A percentile compares a stretch with the other conserved stretches of the same genome.
Evolutionary conservation across 2,329 filamentous ascomycete genomes (phyloP).

Genomic region (Didymella arachidicola): DNA sequence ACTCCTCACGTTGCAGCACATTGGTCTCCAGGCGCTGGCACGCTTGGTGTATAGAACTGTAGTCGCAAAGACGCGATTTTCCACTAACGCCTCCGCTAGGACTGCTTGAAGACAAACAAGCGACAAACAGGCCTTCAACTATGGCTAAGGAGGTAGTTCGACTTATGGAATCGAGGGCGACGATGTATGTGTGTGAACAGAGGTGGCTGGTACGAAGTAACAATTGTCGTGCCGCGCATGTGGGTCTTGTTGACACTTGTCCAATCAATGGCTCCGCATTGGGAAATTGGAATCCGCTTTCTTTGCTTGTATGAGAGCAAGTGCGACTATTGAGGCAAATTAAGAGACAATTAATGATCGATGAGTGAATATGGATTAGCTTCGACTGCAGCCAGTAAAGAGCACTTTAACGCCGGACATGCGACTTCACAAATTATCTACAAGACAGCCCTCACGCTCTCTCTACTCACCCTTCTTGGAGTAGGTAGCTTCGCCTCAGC

Average conservation of each 20-base stretch:
- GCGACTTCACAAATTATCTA: constrained; percentile 3
- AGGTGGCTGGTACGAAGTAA: background rate
- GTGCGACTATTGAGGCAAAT: background rate
- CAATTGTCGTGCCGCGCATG: background rate
- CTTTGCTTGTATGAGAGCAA: background rate
- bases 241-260: background rate
- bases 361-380: background rate
- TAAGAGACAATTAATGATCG: background rate
- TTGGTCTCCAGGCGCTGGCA: background rate
- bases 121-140: too few relatives aligned
- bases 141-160: background rate
- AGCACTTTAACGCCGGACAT: background rate
- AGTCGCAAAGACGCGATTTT: background rate
- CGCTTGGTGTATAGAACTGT: too few relatives aligned
- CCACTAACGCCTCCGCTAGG: background rate
- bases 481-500: constrained; percentile 6
- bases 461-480: constrained; percentile 6
- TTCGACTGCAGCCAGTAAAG: background rate
- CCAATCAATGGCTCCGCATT: background rate
- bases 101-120: too few relatives aligned
- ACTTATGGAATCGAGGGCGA: background rate
- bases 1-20: background rate
- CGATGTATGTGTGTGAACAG: background rate
- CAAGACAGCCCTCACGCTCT: constrained; percentile 31
- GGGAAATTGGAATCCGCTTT: background rate